These are phyloP conservation scores for Cenococcum geophilum DNA, from an alignment of 495 filamentous ascomycete genomes.

Conservation along the genomic window DNA sequence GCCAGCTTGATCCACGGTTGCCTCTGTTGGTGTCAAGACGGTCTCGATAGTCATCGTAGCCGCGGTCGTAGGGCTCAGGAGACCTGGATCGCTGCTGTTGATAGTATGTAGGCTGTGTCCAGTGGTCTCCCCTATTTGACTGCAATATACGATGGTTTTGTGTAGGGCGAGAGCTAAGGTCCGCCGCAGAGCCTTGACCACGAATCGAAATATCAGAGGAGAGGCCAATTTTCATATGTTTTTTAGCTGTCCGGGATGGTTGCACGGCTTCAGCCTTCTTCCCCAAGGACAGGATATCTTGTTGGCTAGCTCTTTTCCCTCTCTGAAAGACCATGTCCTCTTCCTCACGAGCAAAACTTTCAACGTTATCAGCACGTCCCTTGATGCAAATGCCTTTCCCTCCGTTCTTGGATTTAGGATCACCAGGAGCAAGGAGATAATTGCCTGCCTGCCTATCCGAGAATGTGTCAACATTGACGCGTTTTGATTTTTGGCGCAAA, in stretches of 20 bases:
- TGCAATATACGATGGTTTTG: too few species aligned
- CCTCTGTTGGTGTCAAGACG: background rate
- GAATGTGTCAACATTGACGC: background rate
- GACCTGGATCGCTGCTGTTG: background rate
- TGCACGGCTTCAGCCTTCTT: too few species aligned
- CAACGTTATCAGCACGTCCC: background rate
- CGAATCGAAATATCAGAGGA: background rate
- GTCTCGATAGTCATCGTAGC: background rate
- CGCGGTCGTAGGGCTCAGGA: background rate
- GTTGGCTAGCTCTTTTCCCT: background rate
- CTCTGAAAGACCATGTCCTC: background rate
- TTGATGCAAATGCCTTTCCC: background rate
- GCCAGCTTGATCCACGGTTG: background rate
- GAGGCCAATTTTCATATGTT: background rate
- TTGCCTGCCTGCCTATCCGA: background rate
- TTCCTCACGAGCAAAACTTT: background rate
- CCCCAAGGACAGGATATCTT: too few species aligned
- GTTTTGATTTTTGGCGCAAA: background rate
- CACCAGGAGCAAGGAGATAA: background rate
- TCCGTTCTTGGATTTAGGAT: background rate
- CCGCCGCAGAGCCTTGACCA: background rate
- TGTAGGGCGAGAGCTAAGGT: background rate
- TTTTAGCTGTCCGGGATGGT: background rate
- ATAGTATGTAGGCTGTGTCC: background rate
- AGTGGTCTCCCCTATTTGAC: background rate